A percentile compares a stretch with the other conserved stretches of the same genome.
Evolutionary conservation across 2,329 filamentous ascomycete genomes (phyloP).

Genomic region (Claviceps capensis): DNA sequence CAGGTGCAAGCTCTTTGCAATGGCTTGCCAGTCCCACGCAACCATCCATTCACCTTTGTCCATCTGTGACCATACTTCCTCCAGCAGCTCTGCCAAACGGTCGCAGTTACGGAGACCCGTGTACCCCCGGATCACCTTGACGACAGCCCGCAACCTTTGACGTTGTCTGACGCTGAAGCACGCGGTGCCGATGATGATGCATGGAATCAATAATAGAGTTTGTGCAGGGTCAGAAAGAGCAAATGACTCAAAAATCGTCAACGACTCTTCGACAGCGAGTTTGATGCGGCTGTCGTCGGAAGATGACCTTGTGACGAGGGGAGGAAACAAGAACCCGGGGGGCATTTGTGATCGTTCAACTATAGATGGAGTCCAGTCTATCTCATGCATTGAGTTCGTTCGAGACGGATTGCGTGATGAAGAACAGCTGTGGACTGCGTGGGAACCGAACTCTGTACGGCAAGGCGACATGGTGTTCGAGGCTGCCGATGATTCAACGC

Average conservation of each 20-base stretch:
- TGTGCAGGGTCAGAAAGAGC: slow-evolving; percentile 43
- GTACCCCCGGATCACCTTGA: slow-evolving; percentile 40
- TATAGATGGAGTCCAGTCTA: slow-evolving; percentile 12
- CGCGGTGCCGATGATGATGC: slow-evolving; percentile 46
- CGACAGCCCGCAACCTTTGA: slow-evolving; percentile 34
- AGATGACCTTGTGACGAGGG: slow-evolving; percentile 31
- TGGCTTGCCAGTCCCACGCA: slow-evolving; percentile 51
- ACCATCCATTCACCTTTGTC: slow-evolving; percentile 40
- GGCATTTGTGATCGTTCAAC: slow-evolving; percentile 9
- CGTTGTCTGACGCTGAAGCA: slow-evolving; percentile 40
- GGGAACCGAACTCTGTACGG: not conserved
- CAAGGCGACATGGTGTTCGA: not conserved
- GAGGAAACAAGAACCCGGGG: slow-evolving; percentile 24
- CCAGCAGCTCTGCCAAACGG: slow-evolving; percentile 37
- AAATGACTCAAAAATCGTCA: slow-evolving; percentile 41
- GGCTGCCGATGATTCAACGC: slow-evolving; percentile 8
- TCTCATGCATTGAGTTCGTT: slow-evolving; percentile 27
- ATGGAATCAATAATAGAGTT: slow-evolving; percentile 45
- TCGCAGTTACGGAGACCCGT: slow-evolving; percentile 47
- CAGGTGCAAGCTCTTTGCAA: slow-evolving; percentile 37
- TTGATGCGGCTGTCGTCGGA: slow-evolving; percentile 39
- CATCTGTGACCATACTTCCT: slow-evolving; percentile 48
- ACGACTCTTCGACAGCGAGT: slow-evolving; percentile 40
- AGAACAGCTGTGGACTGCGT: slow-evolving; percentile 17
- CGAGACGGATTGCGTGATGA: slow-evolving; percentile 23